phyloP scores from a whole-genome alignment of 2,329 filamentous ascomycete genomes.

The Dactylellina parvicollis region DNA sequence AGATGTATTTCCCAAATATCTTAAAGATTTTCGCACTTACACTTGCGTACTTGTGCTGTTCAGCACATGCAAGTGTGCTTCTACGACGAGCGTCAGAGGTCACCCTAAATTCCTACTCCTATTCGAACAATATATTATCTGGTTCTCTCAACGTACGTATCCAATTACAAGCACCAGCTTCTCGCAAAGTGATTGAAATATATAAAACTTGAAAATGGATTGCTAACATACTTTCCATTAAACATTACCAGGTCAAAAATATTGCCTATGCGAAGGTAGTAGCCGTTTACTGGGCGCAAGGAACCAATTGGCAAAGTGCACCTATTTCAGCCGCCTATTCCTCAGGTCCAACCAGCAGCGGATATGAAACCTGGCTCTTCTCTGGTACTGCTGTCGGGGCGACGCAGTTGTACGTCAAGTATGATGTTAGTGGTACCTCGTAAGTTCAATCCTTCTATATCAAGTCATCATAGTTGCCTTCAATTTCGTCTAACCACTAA shows the following conservation, averaged over 20 bases:
- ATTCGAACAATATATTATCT: slow-evolving; percentile 56
- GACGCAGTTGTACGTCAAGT: slow-evolving; percentile 58
- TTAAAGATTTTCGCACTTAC: slow-evolving; percentile 14
- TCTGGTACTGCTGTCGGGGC: slow-evolving; percentile 57
- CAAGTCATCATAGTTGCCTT: background rate
- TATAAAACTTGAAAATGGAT: background rate
- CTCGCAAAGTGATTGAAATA: background rate
- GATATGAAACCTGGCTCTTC: slow-evolving; percentile 58
- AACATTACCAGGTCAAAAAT: slow-evolving; percentile 57
- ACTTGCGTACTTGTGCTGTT: slow-evolving; percentile 20
- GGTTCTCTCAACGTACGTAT: slow-evolving; percentile 57
- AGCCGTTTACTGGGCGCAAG: slow-evolving; percentile 56
- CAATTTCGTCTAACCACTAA: background rate
- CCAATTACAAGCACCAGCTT: too few relatives aligned
- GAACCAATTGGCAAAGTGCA: slow-evolving; percentile 55
- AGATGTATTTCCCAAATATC: slow-evolving; percentile 18
- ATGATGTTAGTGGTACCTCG: slow-evolving; percentile 58
- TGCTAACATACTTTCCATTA: background rate
- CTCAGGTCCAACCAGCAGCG: slow-evolving; percentile 51
- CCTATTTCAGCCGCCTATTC: slow-evolving; percentile 55
- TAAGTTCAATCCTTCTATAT: slow-evolving; percentile 22
- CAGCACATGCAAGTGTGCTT: slow-evolving; percentile 35
- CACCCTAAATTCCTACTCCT: slow-evolving; percentile 56
- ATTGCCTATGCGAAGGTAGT: slow-evolving; percentile 58
- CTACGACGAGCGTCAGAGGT: slow-evolving; percentile 56